These are phyloP conservation scores for Penicillium sp. DNA, from an alignment of 2,329 filamentous ascomycete species.

Conservation along the genomic window DNA sequence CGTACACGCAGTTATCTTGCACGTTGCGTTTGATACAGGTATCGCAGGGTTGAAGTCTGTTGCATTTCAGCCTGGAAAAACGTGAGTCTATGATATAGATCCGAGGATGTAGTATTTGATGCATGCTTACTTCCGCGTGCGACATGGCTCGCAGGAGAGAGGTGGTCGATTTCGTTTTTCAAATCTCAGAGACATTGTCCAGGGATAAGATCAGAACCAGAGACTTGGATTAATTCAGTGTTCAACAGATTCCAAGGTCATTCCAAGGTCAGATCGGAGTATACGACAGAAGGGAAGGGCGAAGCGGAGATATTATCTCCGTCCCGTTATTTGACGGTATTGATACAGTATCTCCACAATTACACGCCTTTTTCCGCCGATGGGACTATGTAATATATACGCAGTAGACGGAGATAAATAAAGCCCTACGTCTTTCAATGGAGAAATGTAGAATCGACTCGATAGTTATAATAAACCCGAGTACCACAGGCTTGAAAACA, in stretches of 20 bases:
- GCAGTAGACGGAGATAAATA: background rate
- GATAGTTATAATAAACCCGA: background rate
- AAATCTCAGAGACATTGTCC: background rate
- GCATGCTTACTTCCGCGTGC: constrained; percentile 7
- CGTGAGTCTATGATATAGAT: background rate
- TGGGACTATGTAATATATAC: background rate
- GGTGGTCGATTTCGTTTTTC: constrained; percentile 10
- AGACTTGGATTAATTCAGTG: background rate
- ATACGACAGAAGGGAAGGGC: background rate
- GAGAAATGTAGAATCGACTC: background rate
- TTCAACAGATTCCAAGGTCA: background rate
- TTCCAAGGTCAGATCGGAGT: background rate
- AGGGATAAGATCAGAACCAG: background rate
- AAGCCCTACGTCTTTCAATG: background rate
- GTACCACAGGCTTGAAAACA: no score
- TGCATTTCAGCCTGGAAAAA: constrained; percentile 6
- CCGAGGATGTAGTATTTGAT: background rate
- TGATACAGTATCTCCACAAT: background rate
- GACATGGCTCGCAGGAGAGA: constrained; percentile 10
- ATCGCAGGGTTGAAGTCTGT: constrained; percentile 7
- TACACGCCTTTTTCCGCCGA: background rate
- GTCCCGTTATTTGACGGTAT: background rate
- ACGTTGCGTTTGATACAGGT: constrained; percentile 4
- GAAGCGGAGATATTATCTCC: constrained; percentile 8
- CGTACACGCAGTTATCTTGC: background rate